phyloP scores from a whole-genome alignment of 129 eudicot genomes.

The Flaveria trinervia region DNA sequence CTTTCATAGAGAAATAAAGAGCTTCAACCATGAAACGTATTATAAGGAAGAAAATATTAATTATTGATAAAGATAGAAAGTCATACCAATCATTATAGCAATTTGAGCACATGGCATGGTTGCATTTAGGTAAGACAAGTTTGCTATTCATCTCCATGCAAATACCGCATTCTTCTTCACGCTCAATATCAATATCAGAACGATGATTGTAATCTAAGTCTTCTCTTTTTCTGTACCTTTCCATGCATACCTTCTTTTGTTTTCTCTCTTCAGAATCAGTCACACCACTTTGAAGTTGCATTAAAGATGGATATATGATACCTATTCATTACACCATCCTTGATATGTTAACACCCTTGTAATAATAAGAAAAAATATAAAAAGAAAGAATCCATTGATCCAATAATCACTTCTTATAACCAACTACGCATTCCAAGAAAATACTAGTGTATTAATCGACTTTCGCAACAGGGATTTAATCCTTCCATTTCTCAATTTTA shows the following conservation, averaged over 20 bases:
- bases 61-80: conserved; percentile 14
- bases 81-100: conserved; percentile 72
- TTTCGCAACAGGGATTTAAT: not conserved
- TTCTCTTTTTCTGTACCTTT: conserved; percentile 69
- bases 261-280: conserved; percentile 66
- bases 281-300: conserved; percentile 75
- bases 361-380: not conserved
- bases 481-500: not conserved
- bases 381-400: not conserved
- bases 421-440: not conserved
- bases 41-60: not conserved
- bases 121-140: conserved; percentile 69
- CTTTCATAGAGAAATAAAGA: not conserved
- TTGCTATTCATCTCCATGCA: conserved; percentile 77
- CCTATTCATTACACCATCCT: conserved; percentile 43
- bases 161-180: conserved; percentile 82
- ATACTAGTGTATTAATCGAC: not conserved
- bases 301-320: conserved; percentile 67
- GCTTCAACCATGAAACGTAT: not conserved
- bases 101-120: conserved; percentile 72
- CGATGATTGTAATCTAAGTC: conserved; percentile 43
- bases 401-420: not conserved
- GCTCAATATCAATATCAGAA: conserved; percentile 60
- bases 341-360: conserved; percentile 3
- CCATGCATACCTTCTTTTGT: conserved; percentile 63